phyloP scores from a whole-genome alignment of 345 rosid genomes.

The Lepidium aucheri region DNA sequence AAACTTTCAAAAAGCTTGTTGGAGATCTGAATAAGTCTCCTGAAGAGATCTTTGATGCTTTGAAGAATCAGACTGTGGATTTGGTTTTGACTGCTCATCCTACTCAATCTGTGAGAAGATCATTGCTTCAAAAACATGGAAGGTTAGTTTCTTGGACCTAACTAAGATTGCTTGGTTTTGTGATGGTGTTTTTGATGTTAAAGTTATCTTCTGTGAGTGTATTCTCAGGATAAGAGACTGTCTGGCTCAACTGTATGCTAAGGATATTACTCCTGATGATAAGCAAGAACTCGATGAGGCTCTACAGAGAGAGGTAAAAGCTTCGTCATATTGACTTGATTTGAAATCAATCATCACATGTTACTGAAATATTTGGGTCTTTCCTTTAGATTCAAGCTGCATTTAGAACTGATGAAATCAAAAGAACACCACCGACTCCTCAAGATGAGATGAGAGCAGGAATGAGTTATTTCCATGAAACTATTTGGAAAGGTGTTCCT shows the following conservation, averaged over 20 bases:
- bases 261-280: constrained; percentile 94
- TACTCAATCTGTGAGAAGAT: constrained; percentile 90
- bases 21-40: constrained; percentile 80
- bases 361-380: background rate
- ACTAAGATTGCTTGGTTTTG: background rate
- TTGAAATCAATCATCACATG: background rate
- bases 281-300: constrained; percentile 99
- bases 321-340: background rate
- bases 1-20: constrained; percentile 84
- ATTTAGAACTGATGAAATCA: constrained; percentile 94
- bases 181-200: background rate
- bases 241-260: constrained; percentile 80
- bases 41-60: constrained; percentile 83
- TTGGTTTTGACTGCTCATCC: constrained; percentile 98
- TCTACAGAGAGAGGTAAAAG: constrained; percentile 74
- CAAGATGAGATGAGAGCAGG: constrained; percentile 99
- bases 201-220: background rate
- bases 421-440: constrained; percentile 95
- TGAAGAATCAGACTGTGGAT: constrained; percentile 96
- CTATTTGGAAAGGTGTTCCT: constrained; percentile 98
- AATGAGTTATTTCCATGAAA: constrained; percentile 99
- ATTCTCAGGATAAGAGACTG: constrained; percentile 69
- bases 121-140: constrained; percentile 91
- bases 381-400: constrained; percentile 90
- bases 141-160: constrained; percentile 35